These are phyloP conservation scores for Saccharomyces hybrid DNA, from an alignment of 1,139 yeast genomes.

Conservation along the genomic window DNA sequence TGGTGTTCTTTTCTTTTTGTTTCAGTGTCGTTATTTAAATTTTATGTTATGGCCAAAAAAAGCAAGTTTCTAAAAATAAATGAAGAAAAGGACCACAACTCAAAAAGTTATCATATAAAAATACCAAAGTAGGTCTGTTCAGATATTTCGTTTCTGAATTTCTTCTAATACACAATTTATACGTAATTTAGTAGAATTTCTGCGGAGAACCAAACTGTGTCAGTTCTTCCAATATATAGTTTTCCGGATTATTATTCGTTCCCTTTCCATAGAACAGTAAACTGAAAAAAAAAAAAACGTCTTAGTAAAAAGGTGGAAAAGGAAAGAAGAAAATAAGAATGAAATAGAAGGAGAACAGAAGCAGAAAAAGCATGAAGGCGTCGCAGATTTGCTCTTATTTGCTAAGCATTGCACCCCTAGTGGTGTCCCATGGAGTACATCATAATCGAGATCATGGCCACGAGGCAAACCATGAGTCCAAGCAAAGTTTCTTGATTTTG, in stretches of 20 bases:
- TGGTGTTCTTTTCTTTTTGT: neutral
- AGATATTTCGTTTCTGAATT: no score
- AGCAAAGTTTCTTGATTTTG: neutral
- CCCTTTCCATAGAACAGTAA: neutral
- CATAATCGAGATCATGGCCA: slow-evolving; percentile 8
- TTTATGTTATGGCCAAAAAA: neutral
- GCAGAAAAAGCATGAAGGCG: neutral
- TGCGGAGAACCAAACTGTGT: neutral
- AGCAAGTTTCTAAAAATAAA: neutral
- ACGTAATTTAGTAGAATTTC: no score
- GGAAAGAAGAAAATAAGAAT: neutral
- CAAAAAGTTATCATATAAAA: no score
- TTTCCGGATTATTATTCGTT: neutral
- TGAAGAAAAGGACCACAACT: no score
- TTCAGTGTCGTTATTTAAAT: neutral
- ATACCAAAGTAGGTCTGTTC: no score
- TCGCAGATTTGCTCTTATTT: neutral
- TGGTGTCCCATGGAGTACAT: slow-evolving; percentile 4
- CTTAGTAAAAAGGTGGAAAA: neutral
- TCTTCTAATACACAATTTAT: no score
- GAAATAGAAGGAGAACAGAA: neutral
- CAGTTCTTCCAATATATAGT: neutral
- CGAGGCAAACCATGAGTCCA: neutral
- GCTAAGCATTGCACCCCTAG: neutral
- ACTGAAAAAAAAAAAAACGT: neutral